Evolutionary conservation across 257 asterid species (phyloP).

Genomic region (Scutellaria barbata): DNA sequence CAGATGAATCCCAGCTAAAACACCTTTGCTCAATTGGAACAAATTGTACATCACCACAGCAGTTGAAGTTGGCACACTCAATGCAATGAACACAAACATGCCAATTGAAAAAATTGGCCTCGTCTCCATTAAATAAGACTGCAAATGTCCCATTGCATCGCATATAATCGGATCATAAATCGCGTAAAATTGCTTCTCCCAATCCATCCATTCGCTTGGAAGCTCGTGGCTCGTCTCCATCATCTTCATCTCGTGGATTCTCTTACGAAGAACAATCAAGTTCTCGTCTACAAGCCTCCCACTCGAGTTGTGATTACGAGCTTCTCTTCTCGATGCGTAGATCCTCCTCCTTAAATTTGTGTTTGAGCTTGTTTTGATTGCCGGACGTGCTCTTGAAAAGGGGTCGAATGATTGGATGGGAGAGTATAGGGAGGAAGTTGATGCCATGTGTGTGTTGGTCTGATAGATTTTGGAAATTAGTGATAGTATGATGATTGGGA

Average conservation of each 20-base stretch:
- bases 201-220: slow-evolving; percentile 61
- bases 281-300: slow-evolving; percentile 56
- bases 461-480: background rate
- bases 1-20: slow-evolving; percentile 35
- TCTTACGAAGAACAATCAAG: slow-evolving; percentile 56
- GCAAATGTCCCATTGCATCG: slow-evolving; percentile 53
- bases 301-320: slow-evolving; percentile 37
- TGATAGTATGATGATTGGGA: background rate
- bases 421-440: slow-evolving; percentile 14
- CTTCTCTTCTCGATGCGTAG: slow-evolving; percentile 36
- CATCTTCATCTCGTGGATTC: slow-evolving; percentile 62
- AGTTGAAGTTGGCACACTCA: slow-evolving; percentile 52
- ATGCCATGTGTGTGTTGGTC: slow-evolving; percentile 30
- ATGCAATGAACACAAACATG: slow-evolving; percentile 35
- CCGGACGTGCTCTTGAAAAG: background rate
- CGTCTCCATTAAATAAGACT: slow-evolving; percentile 53
- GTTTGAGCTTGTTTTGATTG: slow-evolving; percentile 1
- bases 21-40: slow-evolving; percentile 22
- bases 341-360: background rate
- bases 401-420: slow-evolving; percentile 13
- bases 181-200: slow-evolving; percentile 55
- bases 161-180: slow-evolving; percentile 49
- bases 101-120: slow-evolving; percentile 56
- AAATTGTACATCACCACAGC: slow-evolving; percentile 41
- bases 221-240: slow-evolving; percentile 47